Conservation (phyloP, 2,329 filamentous ascomycete species). For the Monilinia fructigena region DNA sequence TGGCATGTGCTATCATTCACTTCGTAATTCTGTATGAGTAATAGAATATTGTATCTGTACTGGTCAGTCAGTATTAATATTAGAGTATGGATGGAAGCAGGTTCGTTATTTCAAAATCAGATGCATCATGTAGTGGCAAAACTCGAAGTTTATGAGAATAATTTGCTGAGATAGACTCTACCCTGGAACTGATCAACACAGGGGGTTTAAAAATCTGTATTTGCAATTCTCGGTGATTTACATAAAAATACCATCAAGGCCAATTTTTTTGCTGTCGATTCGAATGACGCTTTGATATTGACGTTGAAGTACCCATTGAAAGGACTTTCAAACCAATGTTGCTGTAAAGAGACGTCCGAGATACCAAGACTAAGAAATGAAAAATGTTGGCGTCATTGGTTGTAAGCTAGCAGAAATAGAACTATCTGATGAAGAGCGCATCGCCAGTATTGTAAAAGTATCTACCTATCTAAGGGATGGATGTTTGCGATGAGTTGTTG, state of each 20-base stretch:
- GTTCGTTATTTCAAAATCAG: not conserved
- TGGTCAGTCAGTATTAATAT: too few species aligned
- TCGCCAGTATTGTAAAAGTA: too few species aligned
- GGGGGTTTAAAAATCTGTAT: slow-evolving; percentile 4
- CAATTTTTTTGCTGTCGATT: not conserved
- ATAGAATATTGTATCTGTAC: too few species aligned
- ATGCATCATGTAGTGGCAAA: not conserved
- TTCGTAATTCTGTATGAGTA: not conserved
- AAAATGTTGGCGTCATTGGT: not conserved
- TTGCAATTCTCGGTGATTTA: not conserved
- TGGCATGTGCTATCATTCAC: not conserved
- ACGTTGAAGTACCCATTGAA: not conserved
- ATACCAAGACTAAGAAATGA: not conserved
- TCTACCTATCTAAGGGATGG: too few species aligned
- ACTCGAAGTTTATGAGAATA: not conserved
- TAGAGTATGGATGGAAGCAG: not conserved
- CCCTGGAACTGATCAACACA: slow-evolving; percentile 12
- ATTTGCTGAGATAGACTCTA: not conserved
- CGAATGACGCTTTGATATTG: slow-evolving; percentile 7
- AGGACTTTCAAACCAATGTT: not conserved
- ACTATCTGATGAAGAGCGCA: too few species aligned
- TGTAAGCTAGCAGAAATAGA: too few species aligned
- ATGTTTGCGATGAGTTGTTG: too few species aligned
- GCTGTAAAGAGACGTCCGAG: not conserved
- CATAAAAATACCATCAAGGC: not conserved